Evolutionary conservation across 2,329 filamentous ascomycete species (phyloP).

Genomic region (Diaporthe citri): DNA sequence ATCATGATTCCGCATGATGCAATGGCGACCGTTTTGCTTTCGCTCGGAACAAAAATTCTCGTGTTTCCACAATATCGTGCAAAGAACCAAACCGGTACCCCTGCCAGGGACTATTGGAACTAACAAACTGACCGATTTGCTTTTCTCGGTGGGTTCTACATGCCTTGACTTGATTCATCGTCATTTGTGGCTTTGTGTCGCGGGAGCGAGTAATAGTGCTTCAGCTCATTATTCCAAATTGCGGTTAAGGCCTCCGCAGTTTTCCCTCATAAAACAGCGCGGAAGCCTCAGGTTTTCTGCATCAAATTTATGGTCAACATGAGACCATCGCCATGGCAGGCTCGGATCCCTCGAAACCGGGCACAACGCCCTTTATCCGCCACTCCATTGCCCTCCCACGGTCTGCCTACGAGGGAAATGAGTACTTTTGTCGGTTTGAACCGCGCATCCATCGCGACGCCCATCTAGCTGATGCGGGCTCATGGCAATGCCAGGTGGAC

Average conservation of each 20-base stretch:
- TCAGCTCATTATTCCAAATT: not conserved
- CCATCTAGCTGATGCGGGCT: slow-evolving; percentile 11
- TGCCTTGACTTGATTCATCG: not conserved
- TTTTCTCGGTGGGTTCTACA: not conserved
- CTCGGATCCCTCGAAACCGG: not conserved
- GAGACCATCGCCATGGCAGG: not conserved
- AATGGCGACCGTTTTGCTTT: not conserved
- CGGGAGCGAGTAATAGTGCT: not conserved
- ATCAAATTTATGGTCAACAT: not conserved
- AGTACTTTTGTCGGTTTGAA: slow-evolving; percentile 6
- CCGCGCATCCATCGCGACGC: slow-evolving; percentile 6
- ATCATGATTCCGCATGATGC: not conserved
- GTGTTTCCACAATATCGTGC: not conserved
- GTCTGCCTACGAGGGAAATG: slow-evolving; percentile 7
- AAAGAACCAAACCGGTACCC: not conserved
- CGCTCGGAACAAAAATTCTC: not conserved
- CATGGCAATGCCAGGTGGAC: slow-evolving; percentile 16
- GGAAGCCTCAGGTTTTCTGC: not conserved
- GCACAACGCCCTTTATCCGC: not conserved
- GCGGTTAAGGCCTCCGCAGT: not conserved
- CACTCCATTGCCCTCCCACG: not conserved
- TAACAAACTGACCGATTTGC: not conserved
- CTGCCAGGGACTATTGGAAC: not conserved
- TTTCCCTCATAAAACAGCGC: not conserved
- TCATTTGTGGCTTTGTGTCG: not conserved